Evolutionary conservation across 352 stramenopile species (phyloP), one percentile per base, ranked within the genome.

Genomic region (Globisporangium okanoganense): DNA sequence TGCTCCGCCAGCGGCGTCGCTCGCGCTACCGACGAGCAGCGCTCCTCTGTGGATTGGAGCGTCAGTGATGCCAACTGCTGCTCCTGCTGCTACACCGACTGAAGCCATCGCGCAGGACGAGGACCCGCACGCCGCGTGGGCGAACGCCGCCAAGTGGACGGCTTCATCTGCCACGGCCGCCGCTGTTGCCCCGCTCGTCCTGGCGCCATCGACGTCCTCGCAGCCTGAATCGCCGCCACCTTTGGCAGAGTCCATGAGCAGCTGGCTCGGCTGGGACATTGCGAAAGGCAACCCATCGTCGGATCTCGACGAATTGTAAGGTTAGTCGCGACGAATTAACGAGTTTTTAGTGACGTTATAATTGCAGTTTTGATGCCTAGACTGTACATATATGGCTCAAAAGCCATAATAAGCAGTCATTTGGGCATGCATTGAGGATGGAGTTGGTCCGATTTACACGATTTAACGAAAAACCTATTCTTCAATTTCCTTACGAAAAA

Each of bases 201-300:
- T 53, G 12, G 29, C n/a, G 35, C 1, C 36, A 14, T 3, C 38
- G 6, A 33, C 29, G 24, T 24, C 54, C 2, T 35, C 40, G 14
- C 7, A 50, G 43, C 3, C 18, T 12, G 27, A 27, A 5, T 35
- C 40, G 24, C 38, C 54, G 7, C 27, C 38, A 9, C 16, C 14
- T 1, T 6, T 31, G 53, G 27, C 13, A 10, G 35, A 49, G 43
- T 51, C 36, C 50, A 56, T 58, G 58, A 64, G 48, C 49, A 64
- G 58, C 27, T 64, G 58, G 58, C 58, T 64, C 58, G 48, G 36
- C 1, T 64, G 58, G 54, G 54, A 52, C 31, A 40, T 49, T 18
- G 14, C 22, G 40, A 60, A 43, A 31, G n/a, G 12, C 5, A 41
- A 29, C 18, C 27, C 54, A 38, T 52, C 54, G 12, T 13, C 36